phyloP scores from a whole-genome alignment of 192 early-diverging fungal species.

The Mortierella alpina region DNA sequence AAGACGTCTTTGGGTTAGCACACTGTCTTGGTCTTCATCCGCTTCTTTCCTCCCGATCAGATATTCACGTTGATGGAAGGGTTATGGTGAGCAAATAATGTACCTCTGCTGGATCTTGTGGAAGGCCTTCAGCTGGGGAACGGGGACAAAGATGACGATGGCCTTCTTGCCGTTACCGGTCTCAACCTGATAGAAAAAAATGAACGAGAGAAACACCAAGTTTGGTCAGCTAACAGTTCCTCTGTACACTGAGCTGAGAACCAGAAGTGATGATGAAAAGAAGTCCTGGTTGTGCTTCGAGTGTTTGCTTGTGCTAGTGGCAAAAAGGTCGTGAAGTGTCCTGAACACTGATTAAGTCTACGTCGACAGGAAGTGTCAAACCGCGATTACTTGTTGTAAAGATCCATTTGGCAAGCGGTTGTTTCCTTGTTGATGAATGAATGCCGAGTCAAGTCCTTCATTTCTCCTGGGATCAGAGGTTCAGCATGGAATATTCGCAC shows the following conservation, averaged over 20 bases:
- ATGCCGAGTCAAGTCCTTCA: too few species aligned
- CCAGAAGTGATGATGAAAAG: too few species aligned
- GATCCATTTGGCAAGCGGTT: too few species aligned
- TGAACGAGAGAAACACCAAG: not conserved
- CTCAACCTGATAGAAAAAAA: slow-evolving; percentile 70
- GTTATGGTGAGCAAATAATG: not conserved
- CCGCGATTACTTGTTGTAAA: too few species aligned
- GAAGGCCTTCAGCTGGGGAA: slow-evolving; percentile 92
- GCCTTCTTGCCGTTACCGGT: slow-evolving; percentile 96
- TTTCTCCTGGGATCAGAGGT: too few species aligned
- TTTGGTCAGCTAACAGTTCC: not conserved
- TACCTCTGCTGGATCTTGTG: slow-evolving; percentile 95
- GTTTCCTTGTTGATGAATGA: too few species aligned
- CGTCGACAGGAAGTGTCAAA: too few species aligned
- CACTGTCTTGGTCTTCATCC: not conserved
- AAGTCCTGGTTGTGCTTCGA: too few species aligned
- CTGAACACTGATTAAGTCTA: too few species aligned
- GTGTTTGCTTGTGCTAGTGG: too few species aligned
- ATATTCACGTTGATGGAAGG: not conserved
- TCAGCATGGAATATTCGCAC: too few species aligned
- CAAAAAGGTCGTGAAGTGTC: too few species aligned
- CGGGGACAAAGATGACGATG: slow-evolving; percentile 96
- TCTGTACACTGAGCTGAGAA: not conserved
- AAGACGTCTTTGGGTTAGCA: not conserved
- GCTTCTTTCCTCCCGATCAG: not conserved